Evolutionary conservation across 768 basidiomycete species (phyloP).

Genomic region (Tricholoma bakamatsutake): DNA sequence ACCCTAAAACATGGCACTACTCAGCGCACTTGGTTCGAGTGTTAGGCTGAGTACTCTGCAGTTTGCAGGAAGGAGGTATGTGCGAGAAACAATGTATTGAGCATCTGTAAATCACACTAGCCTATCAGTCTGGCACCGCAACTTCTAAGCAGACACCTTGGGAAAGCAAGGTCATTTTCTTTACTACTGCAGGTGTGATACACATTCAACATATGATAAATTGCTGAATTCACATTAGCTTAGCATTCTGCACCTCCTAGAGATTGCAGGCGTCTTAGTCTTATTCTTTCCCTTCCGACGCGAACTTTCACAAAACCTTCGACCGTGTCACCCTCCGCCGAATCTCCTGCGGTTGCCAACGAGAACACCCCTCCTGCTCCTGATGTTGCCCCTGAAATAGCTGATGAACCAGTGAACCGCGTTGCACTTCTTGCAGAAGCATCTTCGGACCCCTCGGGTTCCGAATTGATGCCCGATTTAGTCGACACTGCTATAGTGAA

Average conservation of each 20-base stretch:
- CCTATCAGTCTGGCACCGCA: slow-evolving; percentile 9
- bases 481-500: slow-evolving; percentile 22
- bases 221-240: slow-evolving; percentile 5
- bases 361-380: neutral
- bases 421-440: neutral
- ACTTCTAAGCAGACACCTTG: slow-evolving; percentile 1
- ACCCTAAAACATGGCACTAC: slow-evolving; percentile 12
- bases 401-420: neutral
- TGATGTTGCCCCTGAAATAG: neutral
- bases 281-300: slow-evolving; percentile 5
- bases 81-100: neutral
- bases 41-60: slow-evolving; percentile 7
- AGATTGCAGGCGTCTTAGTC: slow-evolving; percentile 3
- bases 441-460: neutral
- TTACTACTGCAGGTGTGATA: slow-evolving; percentile 15
- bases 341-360: slow-evolving; percentile 7
- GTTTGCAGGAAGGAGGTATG: slow-evolving; percentile 12
- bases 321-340: neutral
- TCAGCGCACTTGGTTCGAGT: slow-evolving; percentile 12
- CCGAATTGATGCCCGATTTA: slow-evolving; percentile 10
- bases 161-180: slow-evolving; percentile 15
- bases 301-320: slow-evolving; percentile 15
- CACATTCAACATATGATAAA: neutral
- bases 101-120: neutral
- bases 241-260: slow-evolving; percentile 11